These are phyloP conservation scores for Papiliotrema nemorosa DNA, from an alignment of 1,284 basidiomycete genomes.

Conservation along the genomic window DNA sequence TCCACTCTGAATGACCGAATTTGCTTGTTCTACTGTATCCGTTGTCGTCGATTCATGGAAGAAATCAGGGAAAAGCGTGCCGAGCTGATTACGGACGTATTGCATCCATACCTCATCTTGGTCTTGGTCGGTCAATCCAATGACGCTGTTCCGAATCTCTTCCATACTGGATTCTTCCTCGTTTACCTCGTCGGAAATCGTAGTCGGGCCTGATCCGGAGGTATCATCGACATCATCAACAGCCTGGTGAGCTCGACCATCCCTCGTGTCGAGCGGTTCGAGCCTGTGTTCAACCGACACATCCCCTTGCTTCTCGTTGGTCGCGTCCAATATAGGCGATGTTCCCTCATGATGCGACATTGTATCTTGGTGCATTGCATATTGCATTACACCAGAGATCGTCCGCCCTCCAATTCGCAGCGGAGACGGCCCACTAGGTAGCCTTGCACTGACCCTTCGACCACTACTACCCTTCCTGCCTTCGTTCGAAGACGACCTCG, in stretches of 20 bases:
- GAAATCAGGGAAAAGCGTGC: slow-evolving; percentile 39
- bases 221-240: not conserved
- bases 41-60: slow-evolving; percentile 7
- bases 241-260: not conserved
- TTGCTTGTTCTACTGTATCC: not conserved
- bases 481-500: not conserved
- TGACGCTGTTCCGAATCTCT: not conserved
- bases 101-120: slow-evolving; percentile 37
- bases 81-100: slow-evolving; percentile 36
- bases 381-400: slow-evolving; percentile 5
- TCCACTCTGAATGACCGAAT: not conserved
- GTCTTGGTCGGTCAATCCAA: slow-evolving; percentile 12
- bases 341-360: not conserved
- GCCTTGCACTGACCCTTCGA: not conserved
- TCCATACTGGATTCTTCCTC: not conserved
- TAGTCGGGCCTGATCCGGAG: not conserved
- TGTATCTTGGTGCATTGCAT: not conserved
- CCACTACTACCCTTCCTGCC: not conserved
- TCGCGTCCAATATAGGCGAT: not conserved
- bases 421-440: not conserved
- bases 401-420: slow-evolving; percentile 3
- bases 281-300: not conserved
- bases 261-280: not conserved
- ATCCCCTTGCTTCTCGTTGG: not conserved
- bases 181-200: not conserved